Evolutionary conservation across 1,139 yeast genomes (phyloP).

Genomic region (Saccharomyces hybrid): DNA sequence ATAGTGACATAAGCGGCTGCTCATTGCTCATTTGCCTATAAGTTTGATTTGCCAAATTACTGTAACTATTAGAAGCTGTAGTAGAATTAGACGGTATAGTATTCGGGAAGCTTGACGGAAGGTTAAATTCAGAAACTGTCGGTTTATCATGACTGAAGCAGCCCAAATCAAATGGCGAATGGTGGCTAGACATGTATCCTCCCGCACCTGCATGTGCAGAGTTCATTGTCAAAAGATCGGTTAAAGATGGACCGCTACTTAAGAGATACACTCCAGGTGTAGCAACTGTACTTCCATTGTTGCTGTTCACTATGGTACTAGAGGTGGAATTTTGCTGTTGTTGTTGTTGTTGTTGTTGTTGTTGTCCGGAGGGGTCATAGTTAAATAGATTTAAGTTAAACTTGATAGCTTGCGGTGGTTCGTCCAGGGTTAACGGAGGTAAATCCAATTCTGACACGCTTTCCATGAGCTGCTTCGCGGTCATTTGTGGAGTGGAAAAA

Average conservation of each 20-base stretch:
- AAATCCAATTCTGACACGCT: slow-evolving; percentile 33
- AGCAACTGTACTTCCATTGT: slow-evolving; percentile 28
- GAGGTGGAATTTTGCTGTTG: slow-evolving; percentile 6
- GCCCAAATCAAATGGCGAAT: not conserved
- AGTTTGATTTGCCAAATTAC: not conserved
- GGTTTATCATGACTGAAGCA: not conserved
- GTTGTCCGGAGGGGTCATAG: not conserved
- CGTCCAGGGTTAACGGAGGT: slow-evolving; percentile 18
- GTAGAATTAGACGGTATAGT: not conserved
- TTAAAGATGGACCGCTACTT: not conserved
- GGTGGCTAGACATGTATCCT: not conserved
- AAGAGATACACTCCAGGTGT: not conserved
- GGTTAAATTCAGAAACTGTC: not conserved
- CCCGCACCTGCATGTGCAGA: not conserved
- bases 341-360: not conserved
- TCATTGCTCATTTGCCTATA: not conserved
- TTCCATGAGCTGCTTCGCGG: slow-evolving; percentile 33
- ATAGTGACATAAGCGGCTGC: not conserved
- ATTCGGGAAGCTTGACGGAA: not conserved
- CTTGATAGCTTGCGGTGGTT: slow-evolving; percentile 3
- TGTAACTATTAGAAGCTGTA: not conserved
- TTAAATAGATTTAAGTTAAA: slow-evolving; percentile 11
- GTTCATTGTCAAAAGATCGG: not conserved
- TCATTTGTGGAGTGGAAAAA: slow-evolving; percentile 70
- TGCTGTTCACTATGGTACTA: slow-evolving; percentile 8